Evolutionary conservation across 2,329 filamentous ascomycete species (phyloP), one percentile per base, ranked within the genome.

Genomic region (Grosmannia penicillata): DNA sequence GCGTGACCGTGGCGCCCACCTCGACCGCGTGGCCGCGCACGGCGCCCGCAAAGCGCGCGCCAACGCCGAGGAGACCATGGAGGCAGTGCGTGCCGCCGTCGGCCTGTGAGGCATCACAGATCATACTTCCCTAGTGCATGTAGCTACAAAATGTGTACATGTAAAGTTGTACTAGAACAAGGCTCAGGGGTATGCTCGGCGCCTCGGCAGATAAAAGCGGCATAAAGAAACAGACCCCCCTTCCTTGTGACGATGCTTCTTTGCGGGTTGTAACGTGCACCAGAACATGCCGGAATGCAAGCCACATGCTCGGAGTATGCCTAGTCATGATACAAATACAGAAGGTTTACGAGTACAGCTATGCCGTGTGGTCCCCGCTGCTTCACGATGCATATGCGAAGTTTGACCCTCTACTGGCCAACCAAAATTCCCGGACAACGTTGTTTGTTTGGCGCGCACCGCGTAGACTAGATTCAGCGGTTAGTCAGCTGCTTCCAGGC

Each of bases 381-480:
- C 23, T 13, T 41, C 28, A 45, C 11, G 72, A 75, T 35, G 62
- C 67, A 55, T 78, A 78, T 8, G 72, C 62, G 54, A 76, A 78
- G 48, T 62, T 73, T 1, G 67, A 66, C 7, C 71, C 71, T 43
- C 79, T 64, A 44, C 76, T 78, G 3, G 68, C 64, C n/a, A 82
- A 57, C 75, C 78, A 86, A 51, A 85, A 85, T 23, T 82, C 77
- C 42, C 72, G 69, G 4, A 83, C 72, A 1, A 82, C 64, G 39
- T 75, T 68, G 45, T 78, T 82, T 4, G 79, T 83, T 36, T 66
- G 60, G 45, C 70, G 66, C 2, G 70, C 63, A 8, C 81, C 80
- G 28, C 81, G 65, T 25, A 83, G 59, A 50, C 74, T 78, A n/a
- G n/a, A n/a, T n/a, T n/a, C n/a, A n/a, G n/a, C n/a, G n/a, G 40